Conservation (phyloP, 2,329 filamentous ascomycete species). For the Keithomyces neogunnii region DNA sequence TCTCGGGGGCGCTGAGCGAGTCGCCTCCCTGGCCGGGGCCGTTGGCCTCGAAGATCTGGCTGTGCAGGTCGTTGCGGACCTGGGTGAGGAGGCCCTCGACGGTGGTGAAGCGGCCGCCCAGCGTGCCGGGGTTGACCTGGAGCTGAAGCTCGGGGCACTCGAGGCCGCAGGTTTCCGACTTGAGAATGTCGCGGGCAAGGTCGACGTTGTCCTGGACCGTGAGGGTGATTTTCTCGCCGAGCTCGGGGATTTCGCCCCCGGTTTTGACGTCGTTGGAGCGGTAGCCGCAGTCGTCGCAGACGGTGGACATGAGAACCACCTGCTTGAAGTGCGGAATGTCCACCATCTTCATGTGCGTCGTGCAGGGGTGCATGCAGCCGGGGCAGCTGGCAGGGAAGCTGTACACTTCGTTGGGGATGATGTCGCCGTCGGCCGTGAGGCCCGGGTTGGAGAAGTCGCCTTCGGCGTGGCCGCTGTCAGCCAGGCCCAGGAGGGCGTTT, state of each 20-base stretch:
- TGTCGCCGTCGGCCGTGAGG: conserved; percentile 57
- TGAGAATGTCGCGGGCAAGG: conserved; percentile 86
- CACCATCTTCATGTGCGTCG: conserved; percentile 97
- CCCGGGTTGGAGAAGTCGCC: conserved; percentile 43
- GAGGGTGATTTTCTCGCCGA: conserved; percentile 77
- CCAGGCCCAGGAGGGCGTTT: conserved; percentile 76
- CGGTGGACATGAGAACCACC: conserved; percentile 90
- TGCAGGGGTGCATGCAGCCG: conserved; percentile 76
- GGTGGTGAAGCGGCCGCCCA: conserved; percentile 94
- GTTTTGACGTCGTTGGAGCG: conserved; percentile 97
- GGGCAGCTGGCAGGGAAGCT: conserved; percentile 87
- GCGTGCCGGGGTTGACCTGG: conserved; percentile 82
- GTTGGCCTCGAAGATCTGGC: conserved; percentile 78
- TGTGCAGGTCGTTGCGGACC: conserved; percentile 80
- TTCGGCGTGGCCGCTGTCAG: conserved; percentile 47
- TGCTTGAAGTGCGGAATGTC: conserved; percentile 98
- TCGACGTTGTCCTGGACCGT: conserved; percentile 62
- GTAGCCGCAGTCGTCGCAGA: conserved; percentile 88
- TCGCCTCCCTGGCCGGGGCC: conserved; percentile 58
- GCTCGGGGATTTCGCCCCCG: conserved; percentile 80
- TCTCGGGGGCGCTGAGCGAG: conserved; percentile 59
- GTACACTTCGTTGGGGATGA: conserved; percentile 88
- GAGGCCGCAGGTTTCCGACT: conserved; percentile 85
- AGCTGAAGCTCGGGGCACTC: conserved; percentile 82
- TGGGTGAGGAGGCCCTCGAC: conserved; percentile 90